Base-by-base conservation (phyloP, 495 filamentous ascomycete species). In the Echria macrotheca region DNA sequence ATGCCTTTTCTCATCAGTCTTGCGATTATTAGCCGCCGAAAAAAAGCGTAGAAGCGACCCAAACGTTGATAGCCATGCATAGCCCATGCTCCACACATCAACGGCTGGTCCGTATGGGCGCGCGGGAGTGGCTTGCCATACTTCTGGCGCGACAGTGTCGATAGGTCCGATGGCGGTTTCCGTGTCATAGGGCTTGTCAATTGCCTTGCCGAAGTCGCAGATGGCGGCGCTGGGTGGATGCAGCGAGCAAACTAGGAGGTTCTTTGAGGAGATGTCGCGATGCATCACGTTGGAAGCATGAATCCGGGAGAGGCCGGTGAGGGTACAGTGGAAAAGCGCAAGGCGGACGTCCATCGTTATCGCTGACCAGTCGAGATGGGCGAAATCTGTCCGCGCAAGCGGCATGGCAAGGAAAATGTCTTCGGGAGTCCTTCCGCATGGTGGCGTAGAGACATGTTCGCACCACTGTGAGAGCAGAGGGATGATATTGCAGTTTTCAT, bases 41-140 rank as follows among this genome's bases (percentile, higher is more conserved):
- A 28, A 5, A 8, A 48, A 10, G 5, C 14, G n/a, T 2, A 21
- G 22, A 2, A 48, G 32, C 9, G 12, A 26, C 14, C 14, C 45
- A 48, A 48, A 48, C 21, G 45, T 48, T 1, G 45, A 48, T 18
- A 48, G 33, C 45, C 45, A 48, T 2, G 45, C 45, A 29, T 48
- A 48, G 11, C 45, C 45, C 12, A 48, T 32, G 28, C 45, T 48
- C 45, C 45, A 48, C 0, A 48, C 5, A 31, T 48, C 45, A 9
- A 28, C 8, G 12, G 22, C 22, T 9, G 19, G 45, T 9, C 31
- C 22, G 14, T 48, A 48, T 2, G 21, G 45, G 11, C 31, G 14
- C n/a, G 14, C 32, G 6, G 45, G 45, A 32, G 21, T n/a, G 11
- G 45, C 14, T 17, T 19, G 26, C 45, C 45, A 48, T 1, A 48